Conservation (phyloP, 2,329 filamentous ascomycete species). For the Escovopsis sp. region DNA sequence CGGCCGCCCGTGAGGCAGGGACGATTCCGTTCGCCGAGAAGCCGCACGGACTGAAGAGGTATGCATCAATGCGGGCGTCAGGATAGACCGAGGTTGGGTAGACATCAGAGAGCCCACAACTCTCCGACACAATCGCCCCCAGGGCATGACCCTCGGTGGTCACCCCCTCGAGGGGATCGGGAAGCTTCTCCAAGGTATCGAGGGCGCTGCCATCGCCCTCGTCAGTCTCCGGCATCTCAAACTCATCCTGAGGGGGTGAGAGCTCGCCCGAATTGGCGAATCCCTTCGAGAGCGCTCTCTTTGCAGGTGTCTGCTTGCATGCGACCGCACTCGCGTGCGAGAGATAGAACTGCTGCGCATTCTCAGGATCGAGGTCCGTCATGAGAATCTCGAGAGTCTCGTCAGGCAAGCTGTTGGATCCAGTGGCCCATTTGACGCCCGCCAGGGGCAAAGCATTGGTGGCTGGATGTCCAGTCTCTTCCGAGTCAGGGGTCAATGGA, state of each 20-base stretch:
- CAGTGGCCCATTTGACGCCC: conserved; percentile 24
- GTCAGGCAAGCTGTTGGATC: conserved; percentile 42
- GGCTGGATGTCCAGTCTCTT: conserved; percentile 21
- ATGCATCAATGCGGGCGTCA: conserved; percentile 86
- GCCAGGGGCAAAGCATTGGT: conserved; percentile 38
- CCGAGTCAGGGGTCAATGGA: conserved; percentile 57
- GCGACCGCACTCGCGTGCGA: conserved; percentile 76
- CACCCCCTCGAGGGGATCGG: conserved; percentile 53
- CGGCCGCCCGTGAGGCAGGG: conserved; percentile 47
- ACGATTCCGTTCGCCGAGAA: conserved; percentile 96
- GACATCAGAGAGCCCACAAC: conserved; percentile 75
- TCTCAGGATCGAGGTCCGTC: conserved; percentile 55
- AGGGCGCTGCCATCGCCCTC: conserved; percentile 35
- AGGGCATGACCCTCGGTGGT: conserved; percentile 90
- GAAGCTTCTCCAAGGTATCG: conserved; percentile 40
- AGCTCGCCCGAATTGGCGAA: conserved; percentile 46
- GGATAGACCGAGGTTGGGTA: conserved; percentile 81
- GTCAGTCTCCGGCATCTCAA: conserved; percentile 59
- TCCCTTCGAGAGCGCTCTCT: conserved; percentile 46
- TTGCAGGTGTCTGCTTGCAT: conserved; percentile 58
- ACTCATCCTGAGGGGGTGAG: conserved; percentile 39
- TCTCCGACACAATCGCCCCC: conserved; percentile 81
- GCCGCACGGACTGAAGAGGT: conserved; percentile 90
- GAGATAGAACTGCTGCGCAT: conserved; percentile 57
- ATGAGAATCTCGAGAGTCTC: conserved; percentile 66